These are phyloP conservation scores for Colletotrichum spaethianum DNA, from an alignment of 2,329 filamentous ascomycete species.

Conservation along the genomic window DNA sequence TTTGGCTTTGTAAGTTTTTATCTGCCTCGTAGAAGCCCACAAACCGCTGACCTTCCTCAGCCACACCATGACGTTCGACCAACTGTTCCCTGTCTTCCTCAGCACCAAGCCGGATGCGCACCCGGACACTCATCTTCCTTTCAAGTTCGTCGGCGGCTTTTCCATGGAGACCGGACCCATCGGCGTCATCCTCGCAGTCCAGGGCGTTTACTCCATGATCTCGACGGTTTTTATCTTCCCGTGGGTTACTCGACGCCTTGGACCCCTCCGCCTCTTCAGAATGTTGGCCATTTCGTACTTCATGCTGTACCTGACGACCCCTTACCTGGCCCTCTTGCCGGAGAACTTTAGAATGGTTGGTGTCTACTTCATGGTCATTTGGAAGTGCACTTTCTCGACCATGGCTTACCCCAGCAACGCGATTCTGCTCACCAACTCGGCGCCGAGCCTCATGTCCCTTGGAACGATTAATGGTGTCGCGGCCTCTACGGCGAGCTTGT, in stretches of 20 bases:
- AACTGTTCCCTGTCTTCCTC: slow-evolving; percentile 92
- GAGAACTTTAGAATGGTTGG: slow-evolving; percentile 78
- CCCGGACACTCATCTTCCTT: slow-evolving; percentile 72
- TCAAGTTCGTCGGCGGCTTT: slow-evolving; percentile 92
- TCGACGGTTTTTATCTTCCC: slow-evolving; percentile 90
- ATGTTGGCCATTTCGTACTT: slow-evolving; percentile 88
- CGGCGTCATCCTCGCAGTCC: slow-evolving; percentile 88
- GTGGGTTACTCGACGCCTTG: slow-evolving; percentile 79
- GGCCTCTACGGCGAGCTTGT: slow-evolving; percentile 90
- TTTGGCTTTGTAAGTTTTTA: slow-evolving; percentile 86
- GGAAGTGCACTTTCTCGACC: slow-evolving; percentile 94
- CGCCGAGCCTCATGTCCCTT: slow-evolving; percentile 85
- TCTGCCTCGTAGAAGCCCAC: slow-evolving; percentile 20
- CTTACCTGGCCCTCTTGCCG: slow-evolving; percentile 90
- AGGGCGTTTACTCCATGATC: slow-evolving; percentile 91
- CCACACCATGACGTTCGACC: slow-evolving; percentile 97
- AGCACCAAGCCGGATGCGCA: slow-evolving; percentile 72
- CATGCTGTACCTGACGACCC: slow-evolving; percentile 86
- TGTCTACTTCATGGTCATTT: slow-evolving; percentile 83
- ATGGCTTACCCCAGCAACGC: slow-evolving; percentile 92
- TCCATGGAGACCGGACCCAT: slow-evolving; percentile 86
- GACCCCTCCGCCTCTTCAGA: slow-evolving; percentile 86
- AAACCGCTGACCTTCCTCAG: slow-evolving; percentile 61
- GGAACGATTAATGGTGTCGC: slow-evolving; percentile 95
- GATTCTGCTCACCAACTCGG: slow-evolving; percentile 90